phyloP scores from a whole-genome alignment of 805 yeast genomes.

The Saccharomycopsis sp. region DNA sequence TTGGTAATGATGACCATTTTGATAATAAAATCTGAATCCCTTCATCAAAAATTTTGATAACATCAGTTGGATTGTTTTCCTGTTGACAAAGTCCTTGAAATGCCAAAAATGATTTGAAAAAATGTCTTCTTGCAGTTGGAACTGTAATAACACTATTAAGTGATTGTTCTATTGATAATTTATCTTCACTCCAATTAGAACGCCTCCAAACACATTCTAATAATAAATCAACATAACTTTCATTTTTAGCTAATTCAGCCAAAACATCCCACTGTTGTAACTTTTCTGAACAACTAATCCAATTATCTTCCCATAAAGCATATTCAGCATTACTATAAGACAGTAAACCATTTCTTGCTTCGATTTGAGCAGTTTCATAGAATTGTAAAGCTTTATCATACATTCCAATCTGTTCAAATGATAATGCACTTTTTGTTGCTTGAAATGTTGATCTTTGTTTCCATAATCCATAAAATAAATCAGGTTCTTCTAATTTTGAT shows the following conservation, averaged over 20 bases:
- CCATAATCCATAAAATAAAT: slow-evolving; percentile 97
- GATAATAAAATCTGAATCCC: slow-evolving; percentile 88
- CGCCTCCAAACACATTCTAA: slow-evolving; percentile 99
- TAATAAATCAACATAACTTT: slow-evolving; percentile 87
- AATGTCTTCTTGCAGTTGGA: slow-evolving; percentile 93
- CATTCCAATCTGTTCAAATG: slow-evolving; percentile 88
- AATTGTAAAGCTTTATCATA: slow-evolving; percentile 92
- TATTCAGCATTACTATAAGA: slow-evolving; percentile 95
- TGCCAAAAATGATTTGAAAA: slow-evolving; percentile 86
- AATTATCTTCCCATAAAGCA: slow-evolving; percentile 95
- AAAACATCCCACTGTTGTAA: slow-evolving; percentile 96
- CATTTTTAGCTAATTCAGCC: slow-evolving; percentile 94
- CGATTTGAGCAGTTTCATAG: slow-evolving; percentile 93
- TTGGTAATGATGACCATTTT: slow-evolving; percentile 88
- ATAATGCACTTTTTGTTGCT: slow-evolving; percentile 85
- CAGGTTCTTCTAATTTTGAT: slow-evolving; percentile 82
- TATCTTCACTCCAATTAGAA: slow-evolving; percentile 95
- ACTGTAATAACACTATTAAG: slow-evolving; percentile 96
- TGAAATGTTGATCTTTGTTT: slow-evolving; percentile 87
- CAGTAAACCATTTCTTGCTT: slow-evolving; percentile 88
- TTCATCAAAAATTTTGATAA: slow-evolving; percentile 82
- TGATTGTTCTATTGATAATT: slow-evolving; percentile 87
- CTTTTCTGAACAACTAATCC: slow-evolving; percentile 96
- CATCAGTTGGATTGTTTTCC: slow-evolving; percentile 72
- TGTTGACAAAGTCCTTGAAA: slow-evolving; percentile 91